Evolutionary conservation across 1,284 basidiomycete species (phyloP), one percentile per base, ranked within the genome.

Genomic region (Cutaneotrichosporon sp.): DNA sequence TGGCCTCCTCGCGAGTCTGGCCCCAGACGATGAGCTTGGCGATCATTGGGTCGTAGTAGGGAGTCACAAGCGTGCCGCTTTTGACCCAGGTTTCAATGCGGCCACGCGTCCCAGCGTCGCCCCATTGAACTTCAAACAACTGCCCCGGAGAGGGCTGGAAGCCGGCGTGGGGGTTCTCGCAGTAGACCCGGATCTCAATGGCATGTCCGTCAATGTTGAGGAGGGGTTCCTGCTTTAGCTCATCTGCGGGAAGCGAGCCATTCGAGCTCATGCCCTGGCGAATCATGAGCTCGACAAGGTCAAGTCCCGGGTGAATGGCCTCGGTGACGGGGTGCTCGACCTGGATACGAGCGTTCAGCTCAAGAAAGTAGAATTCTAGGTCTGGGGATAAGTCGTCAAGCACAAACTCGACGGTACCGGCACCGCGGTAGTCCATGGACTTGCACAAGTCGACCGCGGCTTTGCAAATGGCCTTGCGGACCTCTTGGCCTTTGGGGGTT

Each of bases 321-420:
- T 99, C 96, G 22, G 96, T 99, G n/a, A 96, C 98, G 18, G 96
- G 96, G 74, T 96, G 93, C 80, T 97, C 94, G 70, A 99, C 96
- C 79, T 99, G 96, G 34, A 98, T 86, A 83, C 96, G 94, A 43
- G 96, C 96, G 77, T 99, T 99, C 61, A 99, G 84, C 77, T 99
- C 96, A 56, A 99, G 82, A 83, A 99, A 99, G 77, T 88, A 88
- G 79, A 97, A 98, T n/a, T n/a, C n/a, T n/a, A n/a, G n/a, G n/a
- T n/a, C n/a, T n/a, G n/a, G n/a, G 26, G 85, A 83, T 70, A 96
- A 89, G 58, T 94, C 90, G 0, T 86, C 82, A 61, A 91, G 91
- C 39, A 99, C 85, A 77, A 96, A 97, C 83, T 97, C 94, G 59
- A 97, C 93, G 30, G 96, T 99, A 72, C 96, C 96, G 23, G 96